These are phyloP conservation scores for Lactarius vividus DNA, from an alignment of 768 basidiomycete species.

Conservation along the genomic window DNA sequence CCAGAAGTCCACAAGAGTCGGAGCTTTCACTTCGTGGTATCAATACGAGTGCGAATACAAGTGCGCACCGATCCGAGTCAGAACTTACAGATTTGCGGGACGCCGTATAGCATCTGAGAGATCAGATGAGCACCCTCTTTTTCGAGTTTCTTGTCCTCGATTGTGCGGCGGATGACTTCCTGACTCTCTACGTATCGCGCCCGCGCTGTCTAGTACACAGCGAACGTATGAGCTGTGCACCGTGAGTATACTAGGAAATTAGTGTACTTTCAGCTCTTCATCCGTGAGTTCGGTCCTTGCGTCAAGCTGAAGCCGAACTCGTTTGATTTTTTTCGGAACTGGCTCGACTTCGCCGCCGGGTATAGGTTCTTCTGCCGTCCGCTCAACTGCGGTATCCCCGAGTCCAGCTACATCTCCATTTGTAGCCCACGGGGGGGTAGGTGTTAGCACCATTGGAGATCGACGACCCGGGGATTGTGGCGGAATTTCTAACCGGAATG, in stretches of 20 bases:
- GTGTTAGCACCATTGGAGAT: conserved; percentile 13
- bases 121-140: conserved; percentile 53
- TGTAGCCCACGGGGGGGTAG: conserved; percentile 19
- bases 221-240: conserved; percentile 2
- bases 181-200: conserved; percentile 67
- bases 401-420: neutral
- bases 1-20: conserved; percentile 73
- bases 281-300: conserved; percentile 77
- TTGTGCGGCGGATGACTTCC: conserved; percentile 47
- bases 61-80: neutral
- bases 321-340: conserved; percentile 44
- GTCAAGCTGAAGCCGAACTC: conserved; percentile 59
- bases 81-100: conserved; percentile 58
- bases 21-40: conserved; percentile 54
- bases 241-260: neutral
- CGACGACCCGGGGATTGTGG: conserved; percentile 7
- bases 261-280: conserved; percentile 67
- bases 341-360: conserved; percentile 1
- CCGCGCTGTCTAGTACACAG: conserved; percentile 42
- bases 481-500: conserved; percentile 2
- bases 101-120: conserved; percentile 64
- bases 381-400: neutral
- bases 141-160: conserved; percentile 52
- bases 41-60: conserved; percentile 6
- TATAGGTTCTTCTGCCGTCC: neutral